phyloP scores from a whole-genome alignment of 345 rosid species.

The Salix udensis region DNA sequence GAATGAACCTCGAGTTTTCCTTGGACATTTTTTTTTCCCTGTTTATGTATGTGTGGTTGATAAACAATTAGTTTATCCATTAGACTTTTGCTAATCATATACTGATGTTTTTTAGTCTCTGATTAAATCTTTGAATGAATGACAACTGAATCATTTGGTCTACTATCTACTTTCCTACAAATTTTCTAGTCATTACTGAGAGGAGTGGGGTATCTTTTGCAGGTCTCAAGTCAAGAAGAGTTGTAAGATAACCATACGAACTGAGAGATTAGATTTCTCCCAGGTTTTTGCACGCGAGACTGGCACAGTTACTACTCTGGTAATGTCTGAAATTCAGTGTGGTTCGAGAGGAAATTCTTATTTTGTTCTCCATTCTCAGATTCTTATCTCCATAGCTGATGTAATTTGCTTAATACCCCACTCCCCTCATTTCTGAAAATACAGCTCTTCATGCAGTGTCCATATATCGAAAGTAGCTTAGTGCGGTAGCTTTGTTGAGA shows the following conservation, averaged over 20 bases:
- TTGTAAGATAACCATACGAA: not conserved
- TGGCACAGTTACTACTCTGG: not conserved
- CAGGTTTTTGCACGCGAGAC: not conserved
- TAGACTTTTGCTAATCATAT: not conserved
- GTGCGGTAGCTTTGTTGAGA: constrained; percentile 14
- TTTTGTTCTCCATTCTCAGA: not conserved
- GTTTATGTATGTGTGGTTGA: not conserved
- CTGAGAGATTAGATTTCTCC: not conserved
- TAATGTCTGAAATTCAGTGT: not conserved
- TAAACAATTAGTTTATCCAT: not conserved
- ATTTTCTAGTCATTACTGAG: not conserved
- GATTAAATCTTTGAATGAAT: not conserved
- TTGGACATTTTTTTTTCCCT: not conserved
- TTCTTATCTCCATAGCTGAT: not conserved
- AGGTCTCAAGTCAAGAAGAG: not conserved
- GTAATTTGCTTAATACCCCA: constrained; percentile 7
- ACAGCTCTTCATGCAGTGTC: not conserved
- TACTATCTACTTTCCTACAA: not conserved
- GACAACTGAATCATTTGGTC: not conserved
- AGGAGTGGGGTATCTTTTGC: not conserved
- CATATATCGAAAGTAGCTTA: constrained; percentile 4
- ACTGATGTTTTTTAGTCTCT: not conserved
- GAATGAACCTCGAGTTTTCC: not conserved
- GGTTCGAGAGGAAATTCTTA: not conserved
- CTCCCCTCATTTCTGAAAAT: not conserved